Evolutionary conservation across 768 basidiomycete genomes (phyloP).

Genomic region (Nevesoporus exiguus): DNA sequence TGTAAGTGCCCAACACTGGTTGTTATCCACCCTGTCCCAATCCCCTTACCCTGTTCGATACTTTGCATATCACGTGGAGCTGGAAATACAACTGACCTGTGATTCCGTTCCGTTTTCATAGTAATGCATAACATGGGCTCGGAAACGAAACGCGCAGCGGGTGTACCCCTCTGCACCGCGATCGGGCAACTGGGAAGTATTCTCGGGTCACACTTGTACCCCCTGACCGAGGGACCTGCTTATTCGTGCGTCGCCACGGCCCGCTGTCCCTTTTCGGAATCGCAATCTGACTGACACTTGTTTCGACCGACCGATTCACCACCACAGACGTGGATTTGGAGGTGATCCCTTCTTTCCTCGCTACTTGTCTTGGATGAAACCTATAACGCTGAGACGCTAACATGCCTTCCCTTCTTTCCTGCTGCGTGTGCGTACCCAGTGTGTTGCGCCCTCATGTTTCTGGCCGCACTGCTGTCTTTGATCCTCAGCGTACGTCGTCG

Average conservation of each 20-base stretch:
- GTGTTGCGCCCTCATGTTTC: conserved; percentile 25
- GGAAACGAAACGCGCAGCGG: conserved; percentile 43
- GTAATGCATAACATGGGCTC: conserved; percentile 42
- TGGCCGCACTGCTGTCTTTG: conserved; percentile 17
- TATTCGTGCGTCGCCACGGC: conserved; percentile 30
- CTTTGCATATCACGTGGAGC: background rate
- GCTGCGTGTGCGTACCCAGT: conserved; percentile 8
- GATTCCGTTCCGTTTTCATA: conserved; percentile 30
- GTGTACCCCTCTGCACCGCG: conserved; percentile 40
- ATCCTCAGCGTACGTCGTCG: conserved; percentile 17
- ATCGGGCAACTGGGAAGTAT: conserved; percentile 43
- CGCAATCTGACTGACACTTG: background rate
- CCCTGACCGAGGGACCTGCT: conserved; percentile 37
- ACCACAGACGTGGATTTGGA: background rate
- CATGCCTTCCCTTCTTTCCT: background rate
- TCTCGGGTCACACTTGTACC: conserved; percentile 42
- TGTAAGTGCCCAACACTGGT: conserved; percentile 30
- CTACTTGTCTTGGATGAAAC: too few species aligned
- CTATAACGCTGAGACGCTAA: conserved; percentile 7
- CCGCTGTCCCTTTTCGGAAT: background rate
- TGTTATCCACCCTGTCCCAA: background rate
- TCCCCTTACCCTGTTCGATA: background rate
- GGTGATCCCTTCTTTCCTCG: background rate
- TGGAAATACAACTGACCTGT: background rate
- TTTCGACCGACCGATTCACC: background rate